Evolutionary conservation across 148 eudicot species (phyloP).

Genomic region (Camellia japonica): DNA sequence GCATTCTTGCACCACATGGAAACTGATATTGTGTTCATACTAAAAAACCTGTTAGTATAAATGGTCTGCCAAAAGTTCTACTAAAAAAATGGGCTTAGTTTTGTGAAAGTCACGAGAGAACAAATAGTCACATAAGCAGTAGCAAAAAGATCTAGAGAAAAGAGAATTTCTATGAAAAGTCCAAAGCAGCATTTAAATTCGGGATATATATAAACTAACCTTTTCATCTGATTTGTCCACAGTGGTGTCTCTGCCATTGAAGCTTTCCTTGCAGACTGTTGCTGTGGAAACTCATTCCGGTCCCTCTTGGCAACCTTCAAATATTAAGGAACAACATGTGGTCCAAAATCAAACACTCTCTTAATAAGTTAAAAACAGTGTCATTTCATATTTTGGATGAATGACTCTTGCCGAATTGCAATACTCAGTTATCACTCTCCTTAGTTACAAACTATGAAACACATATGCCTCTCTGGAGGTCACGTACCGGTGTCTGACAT

Average conservation of each 20-base stretch:
- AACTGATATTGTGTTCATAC: neutral
- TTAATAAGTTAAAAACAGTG: neutral
- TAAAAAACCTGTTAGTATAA: too few species aligned
- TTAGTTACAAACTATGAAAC: neutral
- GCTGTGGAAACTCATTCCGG: constrained; percentile 43
- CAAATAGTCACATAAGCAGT: neutral
- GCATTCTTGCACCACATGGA: neutral
- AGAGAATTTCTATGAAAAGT: neutral
- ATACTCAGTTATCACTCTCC: constrained; percentile 34
- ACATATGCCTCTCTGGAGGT: too few species aligned
- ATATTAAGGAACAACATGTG: constrained; percentile 14
- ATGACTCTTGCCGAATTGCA: constrained; percentile 32
- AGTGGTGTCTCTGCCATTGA: constrained; percentile 30
- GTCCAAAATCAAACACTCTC: constrained; percentile 31
- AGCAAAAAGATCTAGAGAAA: neutral
- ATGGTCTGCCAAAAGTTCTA: neutral
- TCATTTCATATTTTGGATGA: constrained; percentile 43
- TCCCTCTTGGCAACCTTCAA: constrained; percentile 58
- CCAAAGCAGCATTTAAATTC: neutral
- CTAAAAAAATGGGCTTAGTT: neutral
- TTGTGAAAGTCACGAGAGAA: neutral
- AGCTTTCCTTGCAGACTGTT: constrained; percentile 30
- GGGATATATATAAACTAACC: constrained; percentile 34
- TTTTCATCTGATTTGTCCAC: constrained; percentile 47
- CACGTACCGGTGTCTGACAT: too few species aligned